Base-by-base conservation (phyloP, 169 alveolate genomes). In the Eimeria maxima region DNA sequence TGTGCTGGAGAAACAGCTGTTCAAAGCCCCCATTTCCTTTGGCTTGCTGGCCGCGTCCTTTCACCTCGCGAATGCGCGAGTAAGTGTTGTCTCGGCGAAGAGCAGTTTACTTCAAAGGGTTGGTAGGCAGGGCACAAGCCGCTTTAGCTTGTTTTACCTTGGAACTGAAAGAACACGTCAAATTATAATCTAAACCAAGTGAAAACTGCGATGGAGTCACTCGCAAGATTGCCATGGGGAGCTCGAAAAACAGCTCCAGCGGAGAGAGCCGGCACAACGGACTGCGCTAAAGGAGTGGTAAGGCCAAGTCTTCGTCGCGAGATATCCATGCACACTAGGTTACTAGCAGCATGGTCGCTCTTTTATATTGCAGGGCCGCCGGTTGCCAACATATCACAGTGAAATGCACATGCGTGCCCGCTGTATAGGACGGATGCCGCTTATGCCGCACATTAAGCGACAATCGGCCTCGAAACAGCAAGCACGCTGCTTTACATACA, bases 1-100 rank as follows among this genome's bases (percentile, higher is more conserved):
- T 14, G 90, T 84, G 94, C 87, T 81, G 3, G 78, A 47, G 74
- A 93, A 10, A 87, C 93, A 80, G 86, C 71, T 67, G 73, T 55
- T 55, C 76, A 93, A n/a, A 69, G 73, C 87, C 57, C 92, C 92
- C 92, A 84, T 84, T 38, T n/a, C 53, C 44, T 50, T 0, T 29
- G n/a, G 76, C 22, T 20, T 42, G 27, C 84, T 20, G n/a, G 29
- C 11, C 53, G 16, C 47, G n/a, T 73, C 55, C 84, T 14, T 73
- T 55, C 57, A 42, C 84, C 47, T 33, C 84, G 55, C 57, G 84
- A 42, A 67, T 67, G 76, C 44, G 76, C 76, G 76, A 18, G 24
- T n/a, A 5, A n/a, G 76, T 3, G 76, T 67, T 67, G 44, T 4
- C 76, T 67, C 76, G 76, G 44, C 76, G 44, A 13, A 67, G 18